These are phyloP conservation scores for Tremellales sp. DNA, from an alignment of 1,284 basidiomycete species.

Conservation along the genomic window DNA sequence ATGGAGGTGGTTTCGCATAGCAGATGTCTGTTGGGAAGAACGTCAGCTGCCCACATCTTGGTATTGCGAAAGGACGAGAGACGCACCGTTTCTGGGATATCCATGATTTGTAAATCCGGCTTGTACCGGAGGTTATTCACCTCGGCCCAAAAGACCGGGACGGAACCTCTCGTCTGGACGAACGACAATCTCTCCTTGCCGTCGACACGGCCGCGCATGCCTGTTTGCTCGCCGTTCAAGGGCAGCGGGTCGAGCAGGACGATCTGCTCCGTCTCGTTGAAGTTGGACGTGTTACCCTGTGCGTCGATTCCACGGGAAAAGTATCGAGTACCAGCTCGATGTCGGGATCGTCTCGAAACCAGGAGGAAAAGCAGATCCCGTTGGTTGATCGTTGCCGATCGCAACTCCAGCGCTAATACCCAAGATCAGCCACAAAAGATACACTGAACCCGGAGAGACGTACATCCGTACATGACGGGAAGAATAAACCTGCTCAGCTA, in stretches of 20 bases:
- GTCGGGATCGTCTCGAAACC: conserved; percentile 87
- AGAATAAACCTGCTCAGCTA: conserved; percentile 84
- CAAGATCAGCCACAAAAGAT: neutral
- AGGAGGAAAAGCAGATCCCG: conserved; percentile 79
- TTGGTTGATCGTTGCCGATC: conserved; percentile 70
- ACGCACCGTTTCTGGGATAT: conserved; percentile 72
- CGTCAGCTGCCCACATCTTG: neutral
- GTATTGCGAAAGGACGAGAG: neutral
- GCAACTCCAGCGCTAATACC: conserved; percentile 75
- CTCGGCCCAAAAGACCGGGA: conserved; percentile 96
- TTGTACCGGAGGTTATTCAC: conserved; percentile 95
- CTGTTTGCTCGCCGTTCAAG: conserved; percentile 25
- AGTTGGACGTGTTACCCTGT: conserved; percentile 65
- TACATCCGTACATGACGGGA: conserved; percentile 88
- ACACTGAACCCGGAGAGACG: conserved; percentile 29
- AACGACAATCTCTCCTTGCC: conserved; percentile 62
- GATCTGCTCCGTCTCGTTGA: conserved; percentile 92
- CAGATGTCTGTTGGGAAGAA: conserved; percentile 56
- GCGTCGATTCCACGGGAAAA: conserved; percentile 90
- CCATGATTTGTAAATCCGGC: conserved; percentile 96
- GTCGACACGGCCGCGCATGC: conserved; percentile 46
- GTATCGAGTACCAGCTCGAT: conserved; percentile 93
- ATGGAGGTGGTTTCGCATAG: conserved; percentile 70
- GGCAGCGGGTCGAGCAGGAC: conserved; percentile 67
- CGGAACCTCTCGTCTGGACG: conserved; percentile 90